Evolutionary conservation across 371 early-diverging fungal species (phyloP).

Genomic region (Haplosporangium sp.): DNA sequence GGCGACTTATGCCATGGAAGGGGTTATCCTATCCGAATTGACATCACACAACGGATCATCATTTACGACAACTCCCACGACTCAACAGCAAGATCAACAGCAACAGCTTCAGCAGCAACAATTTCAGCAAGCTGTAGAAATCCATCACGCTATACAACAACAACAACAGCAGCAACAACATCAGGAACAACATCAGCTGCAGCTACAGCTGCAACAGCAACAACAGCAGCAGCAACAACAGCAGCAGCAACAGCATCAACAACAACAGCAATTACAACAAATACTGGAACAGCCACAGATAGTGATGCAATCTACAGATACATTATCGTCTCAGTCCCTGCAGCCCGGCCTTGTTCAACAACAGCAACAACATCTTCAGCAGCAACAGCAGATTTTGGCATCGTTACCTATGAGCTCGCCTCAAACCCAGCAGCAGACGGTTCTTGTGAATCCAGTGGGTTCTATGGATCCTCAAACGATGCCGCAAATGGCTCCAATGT

Average conservation of each 20-base stretch:
- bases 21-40: constrained; percentile 19
- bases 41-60: background rate
- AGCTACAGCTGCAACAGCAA: constrained; percentile 28
- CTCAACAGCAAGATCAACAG: constrained; percentile 14
- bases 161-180: constrained; percentile 18
- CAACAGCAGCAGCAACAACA: constrained; percentile 30
- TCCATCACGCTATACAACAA: constrained; percentile 22
- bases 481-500: constrained; percentile 15
- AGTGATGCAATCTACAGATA: constrained; percentile 10
- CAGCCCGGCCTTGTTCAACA: constrained; percentile 18
- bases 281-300: constrained; percentile 13
- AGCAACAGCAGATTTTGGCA: constrained; percentile 16
- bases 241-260: constrained; percentile 15
- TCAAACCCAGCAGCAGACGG: constrained; percentile 14
- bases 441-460: constrained; percentile 17
- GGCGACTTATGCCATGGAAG: constrained; percentile 32
- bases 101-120: constrained; percentile 2
- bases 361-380: constrained; percentile 20
- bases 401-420: constrained; percentile 23
- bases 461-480: constrained; percentile 18
- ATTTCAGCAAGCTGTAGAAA: constrained; percentile 15
- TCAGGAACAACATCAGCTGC: constrained; percentile 12
- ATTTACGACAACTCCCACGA: constrained; percentile 9
- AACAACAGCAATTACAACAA: constrained; percentile 28
- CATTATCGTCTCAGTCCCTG: constrained; percentile 21